Percentiles rank a stretch among this genome's conserved stretches.
Evolutionary conservation across 106 monocot genomes (phyloP).

Genomic region (Alisma plantagoaquatica): DNA sequence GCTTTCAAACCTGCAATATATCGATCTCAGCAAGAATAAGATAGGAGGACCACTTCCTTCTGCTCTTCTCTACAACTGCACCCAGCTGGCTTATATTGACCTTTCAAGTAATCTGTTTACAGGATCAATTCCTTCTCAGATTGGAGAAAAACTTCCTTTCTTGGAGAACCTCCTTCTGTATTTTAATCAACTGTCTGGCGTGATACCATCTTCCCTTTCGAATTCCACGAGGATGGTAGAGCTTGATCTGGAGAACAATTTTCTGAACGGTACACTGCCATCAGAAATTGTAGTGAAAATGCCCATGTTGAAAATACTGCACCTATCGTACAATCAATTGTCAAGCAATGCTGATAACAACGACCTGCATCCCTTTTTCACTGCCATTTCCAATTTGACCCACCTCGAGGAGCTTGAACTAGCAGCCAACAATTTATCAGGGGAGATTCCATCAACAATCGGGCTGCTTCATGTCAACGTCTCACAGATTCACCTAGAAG

Average conservation of each 20-base stretch:
- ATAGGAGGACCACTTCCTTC: conserved; percentile 23
- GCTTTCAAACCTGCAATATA: conserved; percentile 17
- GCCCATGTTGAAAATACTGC: conserved; percentile 14
- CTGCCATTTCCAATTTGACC: conserved; percentile 26
- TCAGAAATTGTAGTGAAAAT: conserved; percentile 21
- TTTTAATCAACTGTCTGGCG: conserved; percentile 19
- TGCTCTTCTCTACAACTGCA: conserved; percentile 34
- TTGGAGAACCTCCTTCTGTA: conserved; percentile 23
- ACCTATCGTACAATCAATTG: conserved; percentile 36
- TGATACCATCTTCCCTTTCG: conserved; percentile 30
- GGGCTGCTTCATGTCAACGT: conserved; percentile 21
- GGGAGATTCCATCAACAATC: conserved; percentile 14
- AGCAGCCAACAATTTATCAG: conserved; percentile 18
- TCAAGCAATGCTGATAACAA: conserved; percentile 23
- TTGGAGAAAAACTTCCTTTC: conserved; percentile 29
- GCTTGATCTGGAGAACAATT: conserved; percentile 34
- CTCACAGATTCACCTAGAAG: conserved; percentile 27
- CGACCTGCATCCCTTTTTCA: conserved; percentile 28
- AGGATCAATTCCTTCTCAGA: conserved; percentile 25
- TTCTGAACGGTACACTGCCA: conserved; percentile 29
- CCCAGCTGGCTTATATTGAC: conserved; percentile 21
- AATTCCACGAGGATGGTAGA: conserved; percentile 24
- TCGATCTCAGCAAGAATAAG: conserved; percentile 23
- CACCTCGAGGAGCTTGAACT: conserved; percentile 22
- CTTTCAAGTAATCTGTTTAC: conserved; percentile 34